Percentiles rank a stretch among this genome's conserved stretches.
Conservation (phyloP, 2,329 filamentous ascomycete genomes). For the Trichothecium sympodiale region DNA sequence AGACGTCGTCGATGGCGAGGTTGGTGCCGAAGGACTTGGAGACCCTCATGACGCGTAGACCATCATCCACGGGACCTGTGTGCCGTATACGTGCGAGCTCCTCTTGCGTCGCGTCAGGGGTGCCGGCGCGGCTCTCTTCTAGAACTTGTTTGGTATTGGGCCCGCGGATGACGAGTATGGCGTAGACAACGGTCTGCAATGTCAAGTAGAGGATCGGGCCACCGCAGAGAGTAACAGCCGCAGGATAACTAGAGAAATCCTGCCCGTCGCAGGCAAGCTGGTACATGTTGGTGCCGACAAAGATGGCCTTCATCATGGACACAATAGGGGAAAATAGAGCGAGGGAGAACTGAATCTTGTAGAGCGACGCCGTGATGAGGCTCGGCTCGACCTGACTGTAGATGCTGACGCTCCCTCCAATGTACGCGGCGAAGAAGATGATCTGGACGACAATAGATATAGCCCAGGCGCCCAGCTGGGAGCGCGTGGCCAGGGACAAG, state of each 20-base stretch:
- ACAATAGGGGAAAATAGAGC: slow-evolving; percentile 13
- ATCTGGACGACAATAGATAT: slow-evolving; percentile 65
- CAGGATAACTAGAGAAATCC: slow-evolving; percentile 49
- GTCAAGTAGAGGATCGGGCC: slow-evolving; percentile 72
- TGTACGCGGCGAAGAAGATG: slow-evolving; percentile 37
- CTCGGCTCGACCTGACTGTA: slow-evolving; percentile 7
- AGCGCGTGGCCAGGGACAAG: slow-evolving; percentile 41
- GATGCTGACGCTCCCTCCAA: slow-evolving; percentile 6
- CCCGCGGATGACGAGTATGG: slow-evolving; percentile 61
- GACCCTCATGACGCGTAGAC: background rate
- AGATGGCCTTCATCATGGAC: slow-evolving; percentile 55
- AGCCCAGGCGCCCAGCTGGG: slow-evolving; percentile 68
- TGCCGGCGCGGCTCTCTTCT: no score
- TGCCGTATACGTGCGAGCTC: no score
- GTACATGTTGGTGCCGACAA: slow-evolving; percentile 68
- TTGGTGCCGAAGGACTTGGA: slow-evolving; percentile 56
- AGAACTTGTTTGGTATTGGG: no score
- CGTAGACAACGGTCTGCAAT: slow-evolving; percentile 56
- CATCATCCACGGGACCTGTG: no score
- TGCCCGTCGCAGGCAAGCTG: slow-evolving; percentile 58
- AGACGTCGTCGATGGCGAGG: slow-evolving; percentile 68
- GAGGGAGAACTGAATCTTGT: slow-evolving; percentile 1
- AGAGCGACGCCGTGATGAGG: background rate
- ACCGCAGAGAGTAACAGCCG: slow-evolving; percentile 56
- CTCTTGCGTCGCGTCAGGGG: no score